phyloP scores from a whole-genome alignment of 2,329 filamentous ascomycete species.

The Karstenula rhodostoma region DNA sequence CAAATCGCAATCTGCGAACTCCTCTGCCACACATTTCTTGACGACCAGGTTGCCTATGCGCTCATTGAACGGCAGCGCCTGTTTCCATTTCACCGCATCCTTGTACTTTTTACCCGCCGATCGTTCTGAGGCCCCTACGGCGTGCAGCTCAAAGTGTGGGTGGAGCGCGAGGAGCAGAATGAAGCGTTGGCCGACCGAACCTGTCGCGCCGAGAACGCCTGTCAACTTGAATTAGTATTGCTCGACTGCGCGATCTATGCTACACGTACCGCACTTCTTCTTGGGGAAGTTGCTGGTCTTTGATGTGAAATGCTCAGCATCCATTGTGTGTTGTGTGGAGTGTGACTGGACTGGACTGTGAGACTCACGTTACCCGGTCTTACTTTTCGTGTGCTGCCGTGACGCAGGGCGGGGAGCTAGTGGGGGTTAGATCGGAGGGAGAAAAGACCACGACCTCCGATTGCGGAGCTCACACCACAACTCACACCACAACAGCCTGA shows the following conservation, averaged over 20 bases:
- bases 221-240: constrained; percentile 4
- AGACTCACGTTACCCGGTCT: constrained; percentile 29
- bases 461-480: constrained; percentile 29
- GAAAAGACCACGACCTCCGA: constrained; percentile 30
- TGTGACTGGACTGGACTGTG: neutral
- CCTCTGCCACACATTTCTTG: constrained; percentile 80
- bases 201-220: constrained; percentile 86
- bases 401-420: constrained; percentile 33
- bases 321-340: constrained; percentile 42
- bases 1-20: constrained; percentile 90
- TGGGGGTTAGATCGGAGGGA: constrained; percentile 21
- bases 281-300: constrained; percentile 54
- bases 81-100: constrained; percentile 96
- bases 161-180: constrained; percentile 90
- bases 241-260: constrained; percentile 44
- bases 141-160: constrained; percentile 84
- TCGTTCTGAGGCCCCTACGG: constrained; percentile 86
- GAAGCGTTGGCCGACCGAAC: constrained; percentile 94
- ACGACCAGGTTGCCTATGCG: constrained; percentile 81
- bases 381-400: constrained; percentile 19
- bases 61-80: constrained; percentile 80
- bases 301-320: constrained; percentile 54
- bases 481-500: neutral
- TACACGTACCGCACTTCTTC: constrained; percentile 60
- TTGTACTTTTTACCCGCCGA: constrained; percentile 94